phyloP scores from a whole-genome alignment of 2,329 filamentous ascomycete species.

The Pseudogymnoascus pannorum region DNA sequence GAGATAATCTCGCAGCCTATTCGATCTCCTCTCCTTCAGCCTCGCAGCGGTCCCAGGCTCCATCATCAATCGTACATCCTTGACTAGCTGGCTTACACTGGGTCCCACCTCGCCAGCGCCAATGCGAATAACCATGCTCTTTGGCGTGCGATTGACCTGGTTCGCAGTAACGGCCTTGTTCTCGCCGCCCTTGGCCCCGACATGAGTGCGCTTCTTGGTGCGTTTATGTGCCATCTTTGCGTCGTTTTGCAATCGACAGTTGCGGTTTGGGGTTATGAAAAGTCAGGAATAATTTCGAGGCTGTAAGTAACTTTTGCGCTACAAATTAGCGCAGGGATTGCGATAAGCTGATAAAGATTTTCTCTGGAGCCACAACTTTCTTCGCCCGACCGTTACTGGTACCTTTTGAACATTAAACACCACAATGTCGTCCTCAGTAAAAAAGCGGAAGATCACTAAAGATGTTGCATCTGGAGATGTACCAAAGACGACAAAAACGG shows the following conservation, averaged over 20 bases:
- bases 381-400: conserved; percentile 1
- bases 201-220: conserved; percentile 84
- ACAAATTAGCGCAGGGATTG: conserved; percentile 21
- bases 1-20: conserved; percentile 84
- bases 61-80: conserved; percentile 89
- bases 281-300: conserved; percentile 21
- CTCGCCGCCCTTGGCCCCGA: conserved; percentile 51
- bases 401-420: conserved; percentile 7
- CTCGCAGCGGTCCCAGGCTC: conserved; percentile 87
- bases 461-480: conserved; percentile 14
- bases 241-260: conserved; percentile 12
- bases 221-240: conserved; percentile 67
- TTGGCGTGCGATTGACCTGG: conserved; percentile 59
- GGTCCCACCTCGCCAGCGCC: conserved; percentile 89
- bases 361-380: conserved; percentile 15
- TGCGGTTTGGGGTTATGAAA: conserved; percentile 16
- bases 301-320: conserved; percentile 19
- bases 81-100: conserved; percentile 83
- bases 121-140: conserved; percentile 97
- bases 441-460: conserved; percentile 26
- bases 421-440: conserved; percentile 26
- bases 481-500: conserved; percentile 11
- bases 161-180: conserved; percentile 53
- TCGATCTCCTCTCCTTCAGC: conserved; percentile 81
- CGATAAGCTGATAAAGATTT: conserved; percentile 30